These are phyloP conservation scores for Speleostelium caveatum DNA, from an alignment of 78 protist genomes.

Conservation along the genomic window DNA sequence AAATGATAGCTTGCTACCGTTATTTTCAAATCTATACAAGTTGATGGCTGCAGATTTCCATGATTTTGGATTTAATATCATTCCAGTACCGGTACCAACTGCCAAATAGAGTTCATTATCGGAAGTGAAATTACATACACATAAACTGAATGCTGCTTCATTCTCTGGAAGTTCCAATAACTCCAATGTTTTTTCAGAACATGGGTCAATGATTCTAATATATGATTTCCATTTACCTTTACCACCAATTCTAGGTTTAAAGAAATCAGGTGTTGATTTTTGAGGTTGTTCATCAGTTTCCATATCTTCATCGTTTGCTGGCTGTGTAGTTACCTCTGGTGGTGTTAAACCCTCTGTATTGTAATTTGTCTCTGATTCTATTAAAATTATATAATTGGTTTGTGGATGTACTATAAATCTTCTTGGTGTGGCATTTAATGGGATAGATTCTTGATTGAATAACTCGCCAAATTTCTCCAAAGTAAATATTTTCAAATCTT, in stretches of 20 bases:
- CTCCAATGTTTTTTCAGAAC: slow-evolving; percentile 57
- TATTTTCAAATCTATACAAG: slow-evolving; percentile 77
- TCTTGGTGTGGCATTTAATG: slow-evolving; percentile 91
- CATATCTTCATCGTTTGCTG: slow-evolving; percentile 32
- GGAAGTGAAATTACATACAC: slow-evolving; percentile 53
- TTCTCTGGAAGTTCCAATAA: slow-evolving; percentile 82
- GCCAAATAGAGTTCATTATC: slow-evolving; percentile 84
- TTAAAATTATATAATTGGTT: slow-evolving; percentile 62
- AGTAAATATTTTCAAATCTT: slow-evolving; percentile 85
- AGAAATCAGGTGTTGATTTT: background rate
- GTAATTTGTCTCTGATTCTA: slow-evolving; percentile 89
- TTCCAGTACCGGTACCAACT: slow-evolving; percentile 91
- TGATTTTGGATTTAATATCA: slow-evolving; percentile 80
- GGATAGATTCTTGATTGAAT: slow-evolving; percentile 87
- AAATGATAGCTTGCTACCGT: slow-evolving; percentile 71
- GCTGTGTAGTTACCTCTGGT: background rate
- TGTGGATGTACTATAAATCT: slow-evolving; percentile 80
- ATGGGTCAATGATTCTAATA: slow-evolving; percentile 88
- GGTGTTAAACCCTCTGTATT: background rate
- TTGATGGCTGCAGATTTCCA: slow-evolving; percentile 68
- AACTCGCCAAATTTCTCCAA: slow-evolving; percentile 88
- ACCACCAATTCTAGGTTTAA: slow-evolving; percentile 72
- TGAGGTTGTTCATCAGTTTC: slow-evolving; percentile 11
- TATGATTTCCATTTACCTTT: slow-evolving; percentile 92
- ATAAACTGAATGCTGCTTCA: slow-evolving; percentile 90